Evolutionary conservation across 1,284 basidiomycete genomes (phyloP), one percentile per base, ranked within the genome.

Genomic region (Ustilago vetiveriae): DNA sequence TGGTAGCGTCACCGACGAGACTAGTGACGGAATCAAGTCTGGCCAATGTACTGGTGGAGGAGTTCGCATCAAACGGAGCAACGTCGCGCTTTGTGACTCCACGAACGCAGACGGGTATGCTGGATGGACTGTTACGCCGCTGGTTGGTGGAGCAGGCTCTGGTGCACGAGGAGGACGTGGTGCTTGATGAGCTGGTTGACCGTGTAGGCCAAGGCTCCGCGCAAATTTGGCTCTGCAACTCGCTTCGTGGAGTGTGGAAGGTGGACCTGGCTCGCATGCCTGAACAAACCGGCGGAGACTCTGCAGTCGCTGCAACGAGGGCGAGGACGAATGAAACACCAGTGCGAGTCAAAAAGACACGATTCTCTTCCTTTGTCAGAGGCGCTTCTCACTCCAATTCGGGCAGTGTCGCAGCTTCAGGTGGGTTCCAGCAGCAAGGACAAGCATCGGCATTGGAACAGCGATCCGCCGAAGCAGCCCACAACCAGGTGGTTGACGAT

Each of bases 191-290:
- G 17, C 50, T 71, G 10, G 7, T 52, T 6, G 36, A 37, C 10
- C 26, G 40, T 10, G 36, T 64, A n/a, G 29, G 37, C n/a, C 21
- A 37, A 3, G 62, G 57, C 2, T 6, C 26, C 3, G 68, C 62
- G 22, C 42, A 42, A 8, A 17, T 71, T 26, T 71, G 68, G 68
- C 62, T 71, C 8, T 65, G 62, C 54, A 71, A 71, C 50, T 56
- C 68, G 39, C 50, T 71, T 32, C 56, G 68, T 0, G 68, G 68
- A 10, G 39, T 62, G 26, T 71, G 62, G 62, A 29, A 27, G 37
- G 68, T 66, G 1, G 67, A 70, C 7, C 23, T 70, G 51, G 60
- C 48, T 1, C 52, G 48, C 16, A n/a, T 35, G 13, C 35, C 46
- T 33, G 30, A 26, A 11, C 36, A 22, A 7, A 6, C 13, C 16